Conservation (phyloP, 345 rosid genomes). For the Raphanus raphanistrum region DNA sequence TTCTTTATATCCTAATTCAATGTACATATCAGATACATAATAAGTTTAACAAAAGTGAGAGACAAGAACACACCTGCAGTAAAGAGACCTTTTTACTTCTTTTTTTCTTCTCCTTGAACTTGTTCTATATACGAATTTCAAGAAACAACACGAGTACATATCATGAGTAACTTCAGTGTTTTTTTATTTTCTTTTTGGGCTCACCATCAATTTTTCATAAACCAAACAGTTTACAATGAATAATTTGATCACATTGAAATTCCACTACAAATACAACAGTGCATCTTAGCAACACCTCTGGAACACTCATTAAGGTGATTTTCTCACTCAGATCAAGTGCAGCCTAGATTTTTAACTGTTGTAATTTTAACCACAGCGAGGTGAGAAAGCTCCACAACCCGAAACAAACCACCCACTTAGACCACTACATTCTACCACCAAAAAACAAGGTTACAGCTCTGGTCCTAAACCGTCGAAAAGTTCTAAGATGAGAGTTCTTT, state of each 20-base stretch:
- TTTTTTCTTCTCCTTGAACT: conserved; percentile 45
- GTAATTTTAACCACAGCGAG: background rate
- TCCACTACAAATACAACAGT: background rate
- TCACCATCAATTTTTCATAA: too few species aligned
- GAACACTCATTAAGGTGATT: background rate
- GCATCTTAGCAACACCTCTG: background rate
- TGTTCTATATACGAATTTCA: conserved; percentile 35
- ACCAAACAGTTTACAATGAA: too few species aligned
- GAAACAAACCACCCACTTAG: background rate
- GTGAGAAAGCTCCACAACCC: background rate
- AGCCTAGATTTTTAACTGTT: background rate
- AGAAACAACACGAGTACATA: background rate
- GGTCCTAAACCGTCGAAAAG: too few species aligned
- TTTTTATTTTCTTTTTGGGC: too few species aligned
- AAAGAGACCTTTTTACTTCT: conserved; percentile 62
- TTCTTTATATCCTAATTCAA: conserved; percentile 16
- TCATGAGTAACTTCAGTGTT: too few species aligned
- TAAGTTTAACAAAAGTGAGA: conserved; percentile 22
- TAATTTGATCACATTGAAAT: too few species aligned
- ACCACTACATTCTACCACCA: too few species aligned
- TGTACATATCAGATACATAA: conserved; percentile 11
- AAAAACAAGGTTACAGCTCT: too few species aligned
- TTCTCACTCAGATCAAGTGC: background rate
- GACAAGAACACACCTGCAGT: conserved; percentile 49
- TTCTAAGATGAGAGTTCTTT: too few species aligned